Percentiles rank a stretch among this genome's conserved stretches.
Evolutionary conservation across 1,139 yeast genomes (phyloP).

Genomic region (Nadsonia commutata): DNA sequence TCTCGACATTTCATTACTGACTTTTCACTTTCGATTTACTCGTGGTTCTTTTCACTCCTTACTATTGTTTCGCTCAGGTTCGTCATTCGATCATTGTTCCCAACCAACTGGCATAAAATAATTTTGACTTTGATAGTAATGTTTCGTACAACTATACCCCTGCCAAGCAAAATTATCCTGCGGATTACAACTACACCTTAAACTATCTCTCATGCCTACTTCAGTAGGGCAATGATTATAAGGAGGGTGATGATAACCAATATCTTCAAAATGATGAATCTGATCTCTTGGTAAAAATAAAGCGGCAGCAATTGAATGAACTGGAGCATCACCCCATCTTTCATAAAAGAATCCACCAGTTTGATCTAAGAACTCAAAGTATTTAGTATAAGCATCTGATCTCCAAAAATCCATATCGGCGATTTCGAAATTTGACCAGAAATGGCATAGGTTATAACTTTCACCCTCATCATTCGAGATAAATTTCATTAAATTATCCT

Average conservation of each 20-base stretch:
- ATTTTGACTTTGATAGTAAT: conserved; percentile 49
- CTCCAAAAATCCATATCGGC: conserved; percentile 71
- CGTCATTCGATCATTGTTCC: too few species aligned
- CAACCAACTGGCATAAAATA: conserved; percentile 62
- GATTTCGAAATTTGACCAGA: conserved; percentile 88
- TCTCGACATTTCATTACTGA: too few species aligned
- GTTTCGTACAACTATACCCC: conserved; percentile 70
- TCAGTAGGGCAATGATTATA: conserved; percentile 60
- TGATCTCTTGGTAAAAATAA: conserved; percentile 48
- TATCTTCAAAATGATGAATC: conserved; percentile 65
- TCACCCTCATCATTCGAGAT: conserved; percentile 52
- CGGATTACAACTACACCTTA: conserved; percentile 39
- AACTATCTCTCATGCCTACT: conserved; percentile 24
- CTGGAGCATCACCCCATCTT: conserved; percentile 95
- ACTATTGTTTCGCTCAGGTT: too few species aligned
- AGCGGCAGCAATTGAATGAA: conserved; percentile 71
- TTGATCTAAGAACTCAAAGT: conserved; percentile 56
- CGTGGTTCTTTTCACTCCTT: too few species aligned
- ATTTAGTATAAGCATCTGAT: conserved; percentile 46
- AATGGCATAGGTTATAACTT: conserved; percentile 69
- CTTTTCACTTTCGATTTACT: too few species aligned
- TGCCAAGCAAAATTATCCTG: conserved; percentile 68
- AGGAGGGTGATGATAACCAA: conserved; percentile 76
- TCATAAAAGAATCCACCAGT: conserved; percentile 87
- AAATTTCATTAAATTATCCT: conserved; percentile 54